These are phyloP conservation scores for Xylaria multiplex DNA, from an alignment of 2,329 filamentous ascomycete species.

Conservation along the genomic window DNA sequence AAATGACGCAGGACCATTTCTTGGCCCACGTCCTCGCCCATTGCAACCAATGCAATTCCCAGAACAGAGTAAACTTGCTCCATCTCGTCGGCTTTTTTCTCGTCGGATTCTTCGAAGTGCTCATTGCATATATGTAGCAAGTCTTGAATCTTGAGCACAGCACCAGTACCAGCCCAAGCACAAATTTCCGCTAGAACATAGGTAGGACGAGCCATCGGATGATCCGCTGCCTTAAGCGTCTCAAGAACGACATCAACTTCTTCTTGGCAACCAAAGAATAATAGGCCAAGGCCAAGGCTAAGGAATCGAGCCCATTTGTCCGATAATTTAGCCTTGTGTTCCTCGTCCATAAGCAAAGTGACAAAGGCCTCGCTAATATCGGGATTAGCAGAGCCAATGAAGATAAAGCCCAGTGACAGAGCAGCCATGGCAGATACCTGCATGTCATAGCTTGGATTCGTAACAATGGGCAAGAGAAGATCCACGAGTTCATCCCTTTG, in stretches of 20 bases:
- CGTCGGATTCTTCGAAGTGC: slow-evolving; percentile 91
- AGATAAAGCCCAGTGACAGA: slow-evolving; percentile 87
- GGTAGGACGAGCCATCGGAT: slow-evolving; percentile 96
- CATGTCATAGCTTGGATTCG: slow-evolving; percentile 87
- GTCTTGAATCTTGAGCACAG: slow-evolving; percentile 96
- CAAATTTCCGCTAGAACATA: slow-evolving; percentile 95
- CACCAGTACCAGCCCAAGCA: slow-evolving; percentile 96
- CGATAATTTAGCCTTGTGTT: slow-evolving; percentile 87
- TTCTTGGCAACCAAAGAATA: slow-evolving; percentile 97
- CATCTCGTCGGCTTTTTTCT: slow-evolving; percentile 94
- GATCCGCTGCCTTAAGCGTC: slow-evolving; percentile 95
- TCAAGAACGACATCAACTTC: slow-evolving; percentile 98
- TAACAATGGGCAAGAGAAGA: slow-evolving; percentile 84
- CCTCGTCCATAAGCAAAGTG: slow-evolving; percentile 91
- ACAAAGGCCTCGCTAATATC: slow-evolving; percentile 94
- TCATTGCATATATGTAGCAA: slow-evolving; percentile 98
- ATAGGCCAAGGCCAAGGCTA: slow-evolving; percentile 87
- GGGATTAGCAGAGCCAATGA: slow-evolving; percentile 90
- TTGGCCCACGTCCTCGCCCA: slow-evolving; percentile 98
- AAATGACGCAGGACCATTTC: slow-evolving; percentile 99
- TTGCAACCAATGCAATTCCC: slow-evolving; percentile 91
- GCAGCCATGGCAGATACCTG: slow-evolving; percentile 97
- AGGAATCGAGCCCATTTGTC: slow-evolving; percentile 99
- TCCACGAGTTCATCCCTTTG: slow-evolving; percentile 92
- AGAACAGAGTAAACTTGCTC: slow-evolving; percentile 96